Base-by-base conservation (phyloP, 768 basidiomycete species). In the Hygrophorus russula region DNA sequence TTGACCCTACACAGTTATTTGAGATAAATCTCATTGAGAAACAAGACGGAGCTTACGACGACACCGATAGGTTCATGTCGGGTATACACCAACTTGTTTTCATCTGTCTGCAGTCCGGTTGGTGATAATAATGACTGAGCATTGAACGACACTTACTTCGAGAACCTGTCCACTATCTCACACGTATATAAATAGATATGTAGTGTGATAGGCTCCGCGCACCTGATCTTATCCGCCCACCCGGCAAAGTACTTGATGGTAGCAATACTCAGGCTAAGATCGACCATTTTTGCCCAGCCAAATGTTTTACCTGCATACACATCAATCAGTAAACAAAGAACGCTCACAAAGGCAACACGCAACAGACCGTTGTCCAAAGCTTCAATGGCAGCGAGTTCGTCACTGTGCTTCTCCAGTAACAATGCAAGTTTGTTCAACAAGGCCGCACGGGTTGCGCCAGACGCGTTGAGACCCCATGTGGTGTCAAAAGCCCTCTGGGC, bases 331-430 rank as follows among this genome's bases (percentile, higher is more conserved):
- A 33, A 33, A 20, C 7, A 24, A 14, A 42, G 34, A 20, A 34
- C 9, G 14, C 11, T 5, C 10, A 35, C 20, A 33, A 34, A 9
- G 12, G n/a, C 15, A n/a, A 15, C 28, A 30, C 36, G 20, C 30
- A 37, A 58, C 61, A 37, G 7, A 74, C 71, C 71, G 47, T 80
- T 81, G 58, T 86, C 76, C 44, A 80, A 61, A 14, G 77, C 63
- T 61, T 86, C 83, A 41, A 86, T 58, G 3, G 80, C 79, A 5
- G 78, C 70, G 39, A 85, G 66, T 46, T 71, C 68, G 33, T 82
- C 78, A 2, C 54, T 50, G 59, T 83, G 54, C 28, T 58, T 46
- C 49, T 80, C 74, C 59, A 87, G 66, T 44, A 82, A 61, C 20
- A 64, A 59, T 4, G 73, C 76, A 42, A 87, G 70, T 50, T 74